Conservation (phyloP, 1,284 basidiomycete genomes). For the Sporisorium reilianum region DNA sequence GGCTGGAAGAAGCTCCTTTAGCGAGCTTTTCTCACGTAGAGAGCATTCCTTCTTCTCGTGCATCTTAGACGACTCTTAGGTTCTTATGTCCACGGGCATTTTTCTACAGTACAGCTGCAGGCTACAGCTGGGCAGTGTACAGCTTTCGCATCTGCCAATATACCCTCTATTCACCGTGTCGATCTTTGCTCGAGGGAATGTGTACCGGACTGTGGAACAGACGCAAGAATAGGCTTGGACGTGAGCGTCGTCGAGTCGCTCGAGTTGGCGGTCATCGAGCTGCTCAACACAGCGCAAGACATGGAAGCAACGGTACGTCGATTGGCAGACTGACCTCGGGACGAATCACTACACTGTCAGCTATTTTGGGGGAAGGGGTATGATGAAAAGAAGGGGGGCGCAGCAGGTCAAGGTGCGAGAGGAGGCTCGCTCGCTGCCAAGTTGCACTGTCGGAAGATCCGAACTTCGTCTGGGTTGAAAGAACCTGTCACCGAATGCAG, state of each 20-base stretch:
- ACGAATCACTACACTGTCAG: neutral
- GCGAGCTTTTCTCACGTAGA: neutral
- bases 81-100: neutral
- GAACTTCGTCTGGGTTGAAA: constrained; percentile 5
- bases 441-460: constrained; percentile 13
- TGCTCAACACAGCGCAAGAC: neutral
- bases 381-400: neutral
- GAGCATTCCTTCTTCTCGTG: neutral
- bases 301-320: neutral
- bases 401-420: constrained; percentile 1
- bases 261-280: neutral
- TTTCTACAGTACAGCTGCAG: neutral
- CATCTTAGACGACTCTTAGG: neutral
- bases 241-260: too few species aligned
- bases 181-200: neutral
- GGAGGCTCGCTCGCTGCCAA: constrained; percentile 11
- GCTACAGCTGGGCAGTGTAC: neutral
- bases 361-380: neutral
- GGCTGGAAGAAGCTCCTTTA: constrained; percentile 25
- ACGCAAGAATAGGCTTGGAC: too few species aligned
- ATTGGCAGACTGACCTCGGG: too few species aligned
- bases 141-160: neutral
- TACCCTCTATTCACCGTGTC: neutral
- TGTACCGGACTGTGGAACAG: neutral
- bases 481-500: constrained; percentile 8